Conservation (phyloP, 352 stramenopile genomes). For the Phytophthora cactorum region DNA sequence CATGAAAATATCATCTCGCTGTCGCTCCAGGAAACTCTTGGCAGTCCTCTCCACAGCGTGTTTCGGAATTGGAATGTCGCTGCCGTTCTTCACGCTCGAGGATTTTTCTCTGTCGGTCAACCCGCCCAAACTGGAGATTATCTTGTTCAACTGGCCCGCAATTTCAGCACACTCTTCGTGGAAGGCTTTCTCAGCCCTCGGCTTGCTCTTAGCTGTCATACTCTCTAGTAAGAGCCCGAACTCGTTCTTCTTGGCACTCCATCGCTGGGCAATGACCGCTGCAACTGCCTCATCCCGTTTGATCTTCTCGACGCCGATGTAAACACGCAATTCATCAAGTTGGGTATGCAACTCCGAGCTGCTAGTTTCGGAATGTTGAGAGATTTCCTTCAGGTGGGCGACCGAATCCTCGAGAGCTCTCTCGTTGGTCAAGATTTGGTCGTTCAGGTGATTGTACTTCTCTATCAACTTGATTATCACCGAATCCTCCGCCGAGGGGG, state of each 20-base stretch:
- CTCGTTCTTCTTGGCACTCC: constrained; percentile 3
- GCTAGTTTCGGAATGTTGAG: constrained; percentile 25
- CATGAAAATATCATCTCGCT: constrained; percentile 24
- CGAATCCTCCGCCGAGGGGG: constrained; percentile 6
- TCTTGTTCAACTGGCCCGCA: constrained; percentile 14
- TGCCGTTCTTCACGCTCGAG: not conserved
- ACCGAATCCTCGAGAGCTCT: constrained; percentile 34
- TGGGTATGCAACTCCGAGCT: constrained; percentile 32
- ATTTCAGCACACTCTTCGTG: constrained; percentile 25
- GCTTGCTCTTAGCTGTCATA: constrained; percentile 18
- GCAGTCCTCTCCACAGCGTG: constrained; percentile 9
- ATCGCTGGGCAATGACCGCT: constrained; percentile 17
- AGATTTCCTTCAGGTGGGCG: constrained; percentile 26
- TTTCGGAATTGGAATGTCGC: not conserved
- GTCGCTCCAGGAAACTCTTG: constrained; percentile 15
- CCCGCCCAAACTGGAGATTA: not conserved
- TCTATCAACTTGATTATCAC: constrained; percentile 22
- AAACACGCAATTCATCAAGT: constrained; percentile 37
- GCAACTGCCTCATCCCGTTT: constrained; percentile 25
- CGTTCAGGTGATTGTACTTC: constrained; percentile 42
- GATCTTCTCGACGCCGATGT: constrained; percentile 39
- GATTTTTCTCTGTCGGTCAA: not conserved
- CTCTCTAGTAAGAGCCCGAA: constrained; percentile 13
- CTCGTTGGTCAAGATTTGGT: constrained; percentile 44
- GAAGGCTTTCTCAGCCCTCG: constrained; percentile 16